Conservation (phyloP, 176 grass and related monocot species). For the Carex cristatella region DNA sequence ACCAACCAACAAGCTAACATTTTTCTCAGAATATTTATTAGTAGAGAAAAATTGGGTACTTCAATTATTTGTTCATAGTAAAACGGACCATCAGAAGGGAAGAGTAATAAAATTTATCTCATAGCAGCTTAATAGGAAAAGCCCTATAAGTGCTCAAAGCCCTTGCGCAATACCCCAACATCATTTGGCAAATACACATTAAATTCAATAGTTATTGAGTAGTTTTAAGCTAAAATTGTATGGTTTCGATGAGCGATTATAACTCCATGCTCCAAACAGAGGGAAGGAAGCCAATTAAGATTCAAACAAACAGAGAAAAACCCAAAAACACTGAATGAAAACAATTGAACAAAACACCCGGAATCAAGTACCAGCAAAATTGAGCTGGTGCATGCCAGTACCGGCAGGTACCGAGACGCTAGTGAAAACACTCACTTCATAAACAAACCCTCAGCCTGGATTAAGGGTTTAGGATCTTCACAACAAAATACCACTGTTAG, state of each 20-base stretch:
- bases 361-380: neutral
- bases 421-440: neutral
- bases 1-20: neutral
- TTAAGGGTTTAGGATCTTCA: neutral
- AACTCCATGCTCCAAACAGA: neutral
- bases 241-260: neutral
- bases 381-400: neutral
- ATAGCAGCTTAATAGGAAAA: slow-evolving; percentile 17
- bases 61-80: neutral
- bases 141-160: slow-evolving; percentile 19
- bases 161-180: slow-evolving; percentile 37
- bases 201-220: neutral
- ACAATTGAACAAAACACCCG: neutral
- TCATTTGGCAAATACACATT: slow-evolving; percentile 25
- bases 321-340: neutral
- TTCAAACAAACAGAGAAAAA: neutral
- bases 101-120: slow-evolving; percentile 20
- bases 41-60: neutral
- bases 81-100: slow-evolving; percentile 27
- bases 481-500: neutral
- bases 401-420: neutral
- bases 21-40: neutral
- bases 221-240: neutral
- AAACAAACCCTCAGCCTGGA: neutral
- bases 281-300: neutral